A percentile compares a stretch with the other conserved stretches of the same genome.
Conservation (phyloP, 768 basidiomycete genomes). For the Rhodocollybia butyracea region DNA sequence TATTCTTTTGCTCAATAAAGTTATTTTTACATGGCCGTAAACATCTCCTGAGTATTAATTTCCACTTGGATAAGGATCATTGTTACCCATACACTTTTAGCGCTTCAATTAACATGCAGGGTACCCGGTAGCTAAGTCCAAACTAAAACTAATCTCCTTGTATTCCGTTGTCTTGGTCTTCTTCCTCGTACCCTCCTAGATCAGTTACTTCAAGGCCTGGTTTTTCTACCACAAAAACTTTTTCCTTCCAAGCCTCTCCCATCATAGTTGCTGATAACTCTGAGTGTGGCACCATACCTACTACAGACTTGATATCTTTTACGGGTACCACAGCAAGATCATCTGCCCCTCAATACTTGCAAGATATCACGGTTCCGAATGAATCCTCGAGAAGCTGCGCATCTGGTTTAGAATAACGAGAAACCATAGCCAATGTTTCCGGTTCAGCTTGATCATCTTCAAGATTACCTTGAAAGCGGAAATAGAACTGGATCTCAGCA, state of each 20-base stretch:
- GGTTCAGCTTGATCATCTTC: not conserved
- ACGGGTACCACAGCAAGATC: conserved; percentile 16
- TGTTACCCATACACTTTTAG: too few species aligned
- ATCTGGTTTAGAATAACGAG: not conserved
- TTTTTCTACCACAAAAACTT: conserved; percentile 10
- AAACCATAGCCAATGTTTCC: not conserved
- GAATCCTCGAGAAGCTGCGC: not conserved
- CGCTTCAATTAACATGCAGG: conserved; percentile 16
- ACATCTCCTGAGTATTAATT: too few species aligned
- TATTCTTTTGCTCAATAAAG: not conserved
- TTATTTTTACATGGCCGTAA: too few species aligned
- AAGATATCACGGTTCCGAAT: conserved; percentile 14
- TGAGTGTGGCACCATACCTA: conserved; percentile 22
- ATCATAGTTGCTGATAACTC: conserved; percentile 1
- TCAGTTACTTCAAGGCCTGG: not conserved
- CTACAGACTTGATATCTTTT: conserved; percentile 25
- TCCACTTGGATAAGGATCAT: too few species aligned
- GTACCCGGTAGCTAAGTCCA: conserved; percentile 17
- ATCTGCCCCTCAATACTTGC: not conserved
- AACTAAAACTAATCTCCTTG: conserved; percentile 15
- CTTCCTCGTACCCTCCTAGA: conserved; percentile 17
- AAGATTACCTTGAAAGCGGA: conserved; percentile 13
- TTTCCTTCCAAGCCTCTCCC: conserved; percentile 15
- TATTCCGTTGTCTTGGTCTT: not conserved
- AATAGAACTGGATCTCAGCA: not conserved